phyloP scores from a whole-genome alignment of 2,329 filamentous ascomycete species.

The Aureobasidium sp. region DNA sequence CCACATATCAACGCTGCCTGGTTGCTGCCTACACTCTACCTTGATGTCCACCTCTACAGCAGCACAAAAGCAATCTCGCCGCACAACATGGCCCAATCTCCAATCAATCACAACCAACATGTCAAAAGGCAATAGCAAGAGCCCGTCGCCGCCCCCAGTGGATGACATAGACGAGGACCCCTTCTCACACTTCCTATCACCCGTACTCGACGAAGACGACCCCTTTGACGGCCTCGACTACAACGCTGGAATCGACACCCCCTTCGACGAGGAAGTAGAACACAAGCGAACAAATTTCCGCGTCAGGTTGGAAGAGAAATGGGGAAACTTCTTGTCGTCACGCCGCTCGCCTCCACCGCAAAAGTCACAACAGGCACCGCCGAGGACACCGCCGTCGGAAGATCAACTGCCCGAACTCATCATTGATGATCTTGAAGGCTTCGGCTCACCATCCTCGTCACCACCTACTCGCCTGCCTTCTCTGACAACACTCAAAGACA shows the following conservation, averaged over 20 bases:
- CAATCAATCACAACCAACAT: constrained; percentile 16
- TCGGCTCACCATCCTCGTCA: constrained; percentile 10
- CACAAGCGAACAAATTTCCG: constrained; percentile 33
- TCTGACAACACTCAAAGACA: constrained; percentile 10
- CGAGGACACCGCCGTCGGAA: constrained; percentile 22
- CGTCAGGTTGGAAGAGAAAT: constrained; percentile 33
- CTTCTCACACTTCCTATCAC: constrained; percentile 37
- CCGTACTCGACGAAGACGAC: constrained; percentile 36
- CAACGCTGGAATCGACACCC: constrained; percentile 31
- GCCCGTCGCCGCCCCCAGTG: not conserved
- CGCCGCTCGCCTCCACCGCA: constrained; percentile 1
- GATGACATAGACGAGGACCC: constrained; percentile 38
- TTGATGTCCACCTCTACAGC: constrained; percentile 18
- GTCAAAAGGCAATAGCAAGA: constrained; percentile 12
- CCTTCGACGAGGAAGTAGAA: constrained; percentile 11
- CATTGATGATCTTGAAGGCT: constrained; percentile 17
- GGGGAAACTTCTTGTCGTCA: constrained; percentile 32
- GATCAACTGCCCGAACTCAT: constrained; percentile 18
- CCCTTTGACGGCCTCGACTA: constrained; percentile 31
- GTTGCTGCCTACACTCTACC: constrained; percentile 2
- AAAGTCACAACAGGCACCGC: constrained; percentile 29
- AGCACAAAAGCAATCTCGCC: constrained; percentile 16
- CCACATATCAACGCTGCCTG: constrained; percentile 2
- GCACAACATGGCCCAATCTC: constrained; percentile 19
- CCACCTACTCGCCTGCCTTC: constrained; percentile 17